These are phyloP conservation scores for Didymella lethalis DNA, from an alignment of 2,329 filamentous ascomycete genomes.

Conservation along the genomic window DNA sequence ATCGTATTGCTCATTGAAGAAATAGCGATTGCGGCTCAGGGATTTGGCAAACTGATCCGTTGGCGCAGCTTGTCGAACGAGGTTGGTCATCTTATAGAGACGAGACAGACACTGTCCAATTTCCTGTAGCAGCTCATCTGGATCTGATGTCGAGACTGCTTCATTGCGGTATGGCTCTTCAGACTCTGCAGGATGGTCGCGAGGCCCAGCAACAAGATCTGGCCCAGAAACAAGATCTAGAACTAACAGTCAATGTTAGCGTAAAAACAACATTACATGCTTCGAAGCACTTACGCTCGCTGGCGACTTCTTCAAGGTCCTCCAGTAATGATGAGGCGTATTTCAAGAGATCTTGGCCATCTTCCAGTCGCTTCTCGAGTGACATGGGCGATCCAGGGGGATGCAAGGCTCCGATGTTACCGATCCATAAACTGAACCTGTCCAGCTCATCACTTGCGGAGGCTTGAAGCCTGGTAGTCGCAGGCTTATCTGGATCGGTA, in stretches of 20 bases:
- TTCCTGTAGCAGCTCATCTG: neutral
- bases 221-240: neutral
- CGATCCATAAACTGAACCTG: neutral
- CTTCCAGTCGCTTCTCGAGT: neutral
- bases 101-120: neutral
- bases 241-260: neutral
- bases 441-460: neutral
- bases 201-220: neutral
- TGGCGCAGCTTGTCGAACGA: neutral
- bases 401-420: neutral
- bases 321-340: neutral
- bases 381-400: neutral
- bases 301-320: neutral
- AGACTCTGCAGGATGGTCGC: neutral
- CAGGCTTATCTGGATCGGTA: neutral
- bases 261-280: too few species aligned
- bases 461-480: too few species aligned
- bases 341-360: neutral
- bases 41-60: neutral
- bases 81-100: neutral
- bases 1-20: neutral
- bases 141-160: neutral
- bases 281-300: neutral
- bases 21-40: neutral
- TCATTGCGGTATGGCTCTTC: neutral